A percentile compares a stretch with the other conserved stretches of the same genome.
Conservation (phyloP, 2,329 filamentous ascomycete genomes). For the Claviceps humidiphila region DNA sequence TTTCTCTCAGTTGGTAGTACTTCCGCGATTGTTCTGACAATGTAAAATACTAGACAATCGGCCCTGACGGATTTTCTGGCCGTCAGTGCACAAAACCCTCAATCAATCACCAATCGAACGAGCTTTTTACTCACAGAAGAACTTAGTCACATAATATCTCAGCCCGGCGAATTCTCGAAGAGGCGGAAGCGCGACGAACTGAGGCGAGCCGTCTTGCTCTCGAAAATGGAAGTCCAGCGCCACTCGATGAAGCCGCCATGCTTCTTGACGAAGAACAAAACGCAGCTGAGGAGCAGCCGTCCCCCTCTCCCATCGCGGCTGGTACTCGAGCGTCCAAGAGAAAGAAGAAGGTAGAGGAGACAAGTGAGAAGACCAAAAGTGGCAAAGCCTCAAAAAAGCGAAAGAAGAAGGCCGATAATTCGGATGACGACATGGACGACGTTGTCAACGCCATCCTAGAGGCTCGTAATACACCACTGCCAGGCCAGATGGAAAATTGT, state of each 20-base stretch:
- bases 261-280: conserved; percentile 11
- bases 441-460: conserved; percentile 35
- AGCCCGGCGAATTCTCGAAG: conserved; percentile 37
- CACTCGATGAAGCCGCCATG: conserved; percentile 4
- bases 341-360: conserved; percentile 35
- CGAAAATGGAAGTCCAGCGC: conserved; percentile 11
- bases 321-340: conserved; percentile 19
- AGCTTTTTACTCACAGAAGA: conserved; percentile 9
- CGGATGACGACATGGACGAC: conserved; percentile 31
- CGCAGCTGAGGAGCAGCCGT: conserved; percentile 14
- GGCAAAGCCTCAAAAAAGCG: conserved; percentile 44
- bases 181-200: conserved; percentile 35
- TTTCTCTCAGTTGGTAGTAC: background rate
- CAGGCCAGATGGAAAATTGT: conserved; percentile 82
- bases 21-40: conserved; percentile 5
- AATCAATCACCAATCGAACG: background rate
- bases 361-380: conserved; percentile 49
- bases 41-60: conserved; percentile 25
- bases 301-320: conserved; percentile 13
- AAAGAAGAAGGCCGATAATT: conserved; percentile 25
- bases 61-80: conserved; percentile 41
- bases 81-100: conserved; percentile 17
- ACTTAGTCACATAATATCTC: conserved; percentile 58
- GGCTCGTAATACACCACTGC: conserved; percentile 40
- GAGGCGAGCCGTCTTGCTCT: conserved; percentile 15